phyloP scores from a whole-genome alignment of 2,329 filamentous ascomycete species.

The Blastomyces gilchristii region DNA sequence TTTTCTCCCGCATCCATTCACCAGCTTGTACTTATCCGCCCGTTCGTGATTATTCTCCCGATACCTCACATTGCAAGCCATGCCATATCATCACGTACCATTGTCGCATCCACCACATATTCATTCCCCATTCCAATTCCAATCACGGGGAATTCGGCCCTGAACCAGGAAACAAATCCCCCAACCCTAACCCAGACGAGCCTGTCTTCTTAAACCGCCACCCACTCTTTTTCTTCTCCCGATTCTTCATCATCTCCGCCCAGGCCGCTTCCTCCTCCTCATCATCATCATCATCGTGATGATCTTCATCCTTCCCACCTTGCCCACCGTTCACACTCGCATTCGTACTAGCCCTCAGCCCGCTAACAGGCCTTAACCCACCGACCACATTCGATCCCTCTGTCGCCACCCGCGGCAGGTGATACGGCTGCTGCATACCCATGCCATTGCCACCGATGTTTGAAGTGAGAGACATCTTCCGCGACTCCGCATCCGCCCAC shows the following conservation, averaged over 20 bases:
- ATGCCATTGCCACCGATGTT: neutral
- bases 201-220: slow-evolving; percentile 38
- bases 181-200: slow-evolving; percentile 25
- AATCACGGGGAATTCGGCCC: too few relatives aligned
- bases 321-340: slow-evolving; percentile 7
- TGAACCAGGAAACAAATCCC: slow-evolving; percentile 23
- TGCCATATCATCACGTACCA: too few relatives aligned
- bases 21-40: too few relatives aligned
- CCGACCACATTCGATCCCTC: neutral
- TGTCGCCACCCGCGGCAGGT: neutral
- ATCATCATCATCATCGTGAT: slow-evolving; percentile 25
- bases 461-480: slow-evolving; percentile 18
- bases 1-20: too few relatives aligned
- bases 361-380: neutral
- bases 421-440: neutral
- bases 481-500: slow-evolving; percentile 31
- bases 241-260: slow-evolving; percentile 42
- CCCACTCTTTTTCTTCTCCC: slow-evolving; percentile 40
- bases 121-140: too few relatives aligned
- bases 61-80: too few relatives aligned
- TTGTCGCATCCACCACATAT: too few relatives aligned
- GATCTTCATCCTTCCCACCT: neutral
- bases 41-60: too few relatives aligned
- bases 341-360: neutral
- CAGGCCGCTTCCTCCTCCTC: slow-evolving; percentile 42